These are phyloP conservation scores for Speleostelium caveatum DNA, from an alignment of 78 protist species.

Conservation along the genomic window DNA sequence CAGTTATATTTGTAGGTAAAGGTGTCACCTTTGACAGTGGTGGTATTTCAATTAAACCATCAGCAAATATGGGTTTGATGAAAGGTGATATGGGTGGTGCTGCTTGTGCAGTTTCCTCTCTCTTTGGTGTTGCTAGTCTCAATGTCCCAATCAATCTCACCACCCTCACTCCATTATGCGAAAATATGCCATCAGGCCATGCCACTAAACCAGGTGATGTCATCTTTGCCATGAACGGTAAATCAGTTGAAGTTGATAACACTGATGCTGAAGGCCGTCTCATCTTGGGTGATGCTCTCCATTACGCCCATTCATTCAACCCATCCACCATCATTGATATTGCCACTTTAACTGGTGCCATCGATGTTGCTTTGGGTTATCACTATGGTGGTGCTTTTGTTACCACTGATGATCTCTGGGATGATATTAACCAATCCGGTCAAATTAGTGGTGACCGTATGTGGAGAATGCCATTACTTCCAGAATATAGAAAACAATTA, in stretches of 20 bases:
- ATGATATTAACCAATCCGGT: constrained; percentile 30
- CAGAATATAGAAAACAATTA: constrained; percentile 61
- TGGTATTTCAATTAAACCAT: constrained; percentile 90
- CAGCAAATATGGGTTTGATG: constrained; percentile 88
- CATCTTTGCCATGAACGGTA: constrained; percentile 67
- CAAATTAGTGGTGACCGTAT: constrained; percentile 56
- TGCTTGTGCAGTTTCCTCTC: constrained; percentile 81
- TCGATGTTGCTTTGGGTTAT: constrained; percentile 87
- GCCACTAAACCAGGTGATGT: constrained; percentile 89
- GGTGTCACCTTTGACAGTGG: constrained; percentile 91
- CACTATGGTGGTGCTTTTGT: constrained; percentile 78
- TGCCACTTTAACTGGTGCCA: constrained; percentile 96
- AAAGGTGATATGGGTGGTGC: constrained; percentile 94
- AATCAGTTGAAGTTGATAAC: constrained; percentile 91
- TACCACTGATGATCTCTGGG: constrained; percentile 54
- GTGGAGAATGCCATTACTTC: constrained; percentile 80
- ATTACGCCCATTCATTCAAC: constrained; percentile 78
- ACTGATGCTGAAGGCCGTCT: constrained; percentile 97
- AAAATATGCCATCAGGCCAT: constrained; percentile 85
- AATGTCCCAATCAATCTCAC: constrained; percentile 24
- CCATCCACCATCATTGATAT: constrained; percentile 84
- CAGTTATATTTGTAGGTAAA: constrained; percentile 88
- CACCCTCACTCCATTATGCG: constrained; percentile 81
- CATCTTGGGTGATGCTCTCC: constrained; percentile 90
- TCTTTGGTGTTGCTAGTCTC: constrained; percentile 65